Evolutionary conservation across 2,329 filamentous ascomycete species (phyloP).

Genomic region (Scolecobasidium constrictum): DNA sequence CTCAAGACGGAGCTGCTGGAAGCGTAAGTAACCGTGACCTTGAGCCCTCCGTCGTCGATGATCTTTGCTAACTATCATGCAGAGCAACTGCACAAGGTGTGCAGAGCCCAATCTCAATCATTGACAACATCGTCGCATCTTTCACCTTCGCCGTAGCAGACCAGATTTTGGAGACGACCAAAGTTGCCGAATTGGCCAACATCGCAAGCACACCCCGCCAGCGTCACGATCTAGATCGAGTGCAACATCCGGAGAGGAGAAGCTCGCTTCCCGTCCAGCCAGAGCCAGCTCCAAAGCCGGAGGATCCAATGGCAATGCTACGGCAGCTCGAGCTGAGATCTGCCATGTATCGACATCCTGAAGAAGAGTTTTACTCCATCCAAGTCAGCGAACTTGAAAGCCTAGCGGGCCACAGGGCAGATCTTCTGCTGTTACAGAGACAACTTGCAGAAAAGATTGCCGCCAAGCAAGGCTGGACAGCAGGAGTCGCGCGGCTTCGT

Average conservation of each 20-base stretch:
- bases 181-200: conserved; percentile 51
- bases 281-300: conserved; percentile 12
- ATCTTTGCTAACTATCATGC: conserved; percentile 3
- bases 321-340: conserved; percentile 12
- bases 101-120: conserved; percentile 36
- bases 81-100: conserved; percentile 17
- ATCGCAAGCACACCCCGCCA: not conserved
- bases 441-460: conserved; percentile 69
- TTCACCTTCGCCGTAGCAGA: conserved; percentile 69
- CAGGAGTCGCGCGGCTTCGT: conserved; percentile 36
- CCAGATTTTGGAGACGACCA: conserved; percentile 66
- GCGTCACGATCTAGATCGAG: not conserved
- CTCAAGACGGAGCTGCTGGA: conserved; percentile 67
- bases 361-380: conserved; percentile 10
- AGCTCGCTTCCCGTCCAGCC: conserved; percentile 44
- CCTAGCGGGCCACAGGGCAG: conserved; percentile 70
- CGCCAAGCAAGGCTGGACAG: conserved; percentile 60
- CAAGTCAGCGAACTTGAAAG: conserved; percentile 59
- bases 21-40: conserved; percentile 44
- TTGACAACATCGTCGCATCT: conserved; percentile 66
- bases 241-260: conserved; percentile 47
- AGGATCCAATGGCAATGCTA: conserved; percentile 9
- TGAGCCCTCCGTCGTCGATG: conserved; percentile 17
- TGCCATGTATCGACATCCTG: conserved; percentile 2
- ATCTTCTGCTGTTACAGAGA: conserved; percentile 69